Evolutionary conservation across 2,329 filamentous ascomycete species (phyloP), one percentile per base, ranked within the genome.

Genomic region (Zymoseptoria ardabiliae): DNA sequence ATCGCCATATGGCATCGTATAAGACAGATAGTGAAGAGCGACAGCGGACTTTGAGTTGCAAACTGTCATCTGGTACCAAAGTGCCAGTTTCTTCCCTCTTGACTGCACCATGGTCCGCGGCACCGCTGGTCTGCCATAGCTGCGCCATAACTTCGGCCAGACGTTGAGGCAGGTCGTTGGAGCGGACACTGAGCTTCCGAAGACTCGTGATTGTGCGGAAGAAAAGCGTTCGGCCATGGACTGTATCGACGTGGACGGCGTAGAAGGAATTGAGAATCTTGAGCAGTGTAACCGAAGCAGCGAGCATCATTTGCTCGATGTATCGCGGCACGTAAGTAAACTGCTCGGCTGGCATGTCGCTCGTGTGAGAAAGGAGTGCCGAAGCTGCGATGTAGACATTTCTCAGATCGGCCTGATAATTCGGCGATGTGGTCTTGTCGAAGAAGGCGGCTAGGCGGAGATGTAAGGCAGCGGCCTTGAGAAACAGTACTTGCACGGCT

Each of bases 91-190:
- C 70, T 65, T 61, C 71, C 64, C 49, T 54, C 45, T 64, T 66
- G 63, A 72, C 69, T 41, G 70, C 56, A 30, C 65, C 63, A 48
- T 68, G 67, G 41, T 71, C 66, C 58, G 64, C 67, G 2, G 65
- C 66, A 17, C 69, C 66, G 54, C 74, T 76, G 41, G 73, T 87
- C 67, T 91, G 90, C 88, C 89, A 94, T 73, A 94, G 87, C 75
- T 93, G 90, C 5, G 90, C 89, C 79, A 93, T 88, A n/a, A 94
- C 82, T 75, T 93, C 90, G 2, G 89, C 88, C 61, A 93, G 79
- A 30, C 90, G 83, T 79, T 88, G 90, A 57, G 90, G 85, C 10
- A 94, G 80, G 69, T 94, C 90, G 68, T 93, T 93, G 61, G 86
- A 83, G 50, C 86, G 82, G 19, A 92, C 86, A 64, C 88, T 91